A percentile compares a stretch with the other conserved stretches of the same genome.
Conservation (phyloP, 805 yeast species). For the Allodekkera sacchari region DNA sequence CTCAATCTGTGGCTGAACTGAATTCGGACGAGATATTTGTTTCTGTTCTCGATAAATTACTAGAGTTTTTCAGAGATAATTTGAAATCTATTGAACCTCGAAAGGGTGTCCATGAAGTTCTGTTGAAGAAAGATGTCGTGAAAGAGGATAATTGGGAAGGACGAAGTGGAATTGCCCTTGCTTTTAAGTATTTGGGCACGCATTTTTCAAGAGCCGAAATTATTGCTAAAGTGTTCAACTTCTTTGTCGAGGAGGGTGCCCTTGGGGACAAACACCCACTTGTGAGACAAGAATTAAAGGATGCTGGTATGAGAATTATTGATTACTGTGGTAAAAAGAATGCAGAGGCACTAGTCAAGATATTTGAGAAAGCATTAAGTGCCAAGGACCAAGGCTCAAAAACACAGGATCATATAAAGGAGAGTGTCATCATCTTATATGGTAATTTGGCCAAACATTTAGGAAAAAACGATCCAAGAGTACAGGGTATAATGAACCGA, state of each 20-base stretch:
- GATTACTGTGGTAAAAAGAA: constrained; percentile 52
- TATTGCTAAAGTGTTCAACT: constrained; percentile 49
- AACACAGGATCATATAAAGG: constrained; percentile 56
- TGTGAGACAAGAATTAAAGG: constrained; percentile 78
- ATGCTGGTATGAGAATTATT: constrained; percentile 77
- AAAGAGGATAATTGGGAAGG: constrained; percentile 77
- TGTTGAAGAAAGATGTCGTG: constrained; percentile 55
- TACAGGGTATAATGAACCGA: constrained; percentile 56
- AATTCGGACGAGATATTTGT: constrained; percentile 15
- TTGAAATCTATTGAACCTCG: constrained; percentile 72
- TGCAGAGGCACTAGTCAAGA: constrained; percentile 69
- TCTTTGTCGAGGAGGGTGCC: constrained; percentile 50
- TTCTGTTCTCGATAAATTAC: constrained; percentile 36
- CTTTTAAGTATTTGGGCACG: constrained; percentile 51
- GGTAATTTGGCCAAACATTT: constrained; percentile 90
- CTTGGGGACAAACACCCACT: constrained; percentile 65
- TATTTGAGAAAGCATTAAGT: constrained; percentile 65
- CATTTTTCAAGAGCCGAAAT: constrained; percentile 30
- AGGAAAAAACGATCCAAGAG: constrained; percentile 54
- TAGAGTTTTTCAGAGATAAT: constrained; percentile 49
- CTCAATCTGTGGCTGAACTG: constrained; percentile 39
- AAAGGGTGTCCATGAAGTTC: too few species aligned
- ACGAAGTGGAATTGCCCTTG: constrained; percentile 72
- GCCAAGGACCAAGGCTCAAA: constrained; percentile 39
- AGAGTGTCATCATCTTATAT: constrained; percentile 76